Evolutionary conservation across 1,284 basidiomycete species (phyloP).

Genomic region (Apiotrichum veenhuisii): DNA sequence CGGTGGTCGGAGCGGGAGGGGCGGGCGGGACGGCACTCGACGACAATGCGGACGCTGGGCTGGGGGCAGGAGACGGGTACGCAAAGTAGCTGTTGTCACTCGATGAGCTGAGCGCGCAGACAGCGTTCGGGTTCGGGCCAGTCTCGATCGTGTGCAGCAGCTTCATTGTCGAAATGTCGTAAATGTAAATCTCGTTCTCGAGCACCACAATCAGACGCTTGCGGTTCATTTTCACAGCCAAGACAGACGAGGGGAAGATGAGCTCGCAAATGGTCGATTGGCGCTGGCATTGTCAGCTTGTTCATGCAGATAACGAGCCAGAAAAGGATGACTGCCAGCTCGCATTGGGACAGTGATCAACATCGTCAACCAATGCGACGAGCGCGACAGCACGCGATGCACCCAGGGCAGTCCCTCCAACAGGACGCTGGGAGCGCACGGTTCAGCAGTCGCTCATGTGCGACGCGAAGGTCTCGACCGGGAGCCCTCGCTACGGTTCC

Average conservation of each 20-base stretch:
- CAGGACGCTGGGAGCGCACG: no score
- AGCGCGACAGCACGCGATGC: no score
- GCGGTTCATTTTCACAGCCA: slow-evolving; percentile 93
- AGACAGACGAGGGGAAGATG: slow-evolving; percentile 90
- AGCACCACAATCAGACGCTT: slow-evolving; percentile 94
- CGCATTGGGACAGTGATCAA: background rate
- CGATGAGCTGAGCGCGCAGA: slow-evolving; percentile 91
- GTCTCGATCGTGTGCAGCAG: slow-evolving; percentile 97
- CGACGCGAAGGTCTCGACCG: no score
- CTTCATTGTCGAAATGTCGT: slow-evolving; percentile 98
- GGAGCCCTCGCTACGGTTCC: no score
- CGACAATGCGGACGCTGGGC: slow-evolving; percentile 55
- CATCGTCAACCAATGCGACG: no score
- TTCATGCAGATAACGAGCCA: background rate
- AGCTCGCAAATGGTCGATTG: slow-evolving; percentile 99
- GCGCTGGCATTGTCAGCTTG: slow-evolving; percentile 56
- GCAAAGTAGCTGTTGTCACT: slow-evolving; percentile 94
- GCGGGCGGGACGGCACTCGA: slow-evolving; percentile 39
- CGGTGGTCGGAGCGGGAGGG: slow-evolving; percentile 56
- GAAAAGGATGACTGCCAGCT: background rate
- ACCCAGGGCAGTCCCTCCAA: no score
- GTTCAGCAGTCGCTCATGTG: no score
- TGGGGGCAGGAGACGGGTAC: slow-evolving; percentile 90
- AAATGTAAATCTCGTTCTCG: slow-evolving; percentile 95
- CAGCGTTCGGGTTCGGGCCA: slow-evolving; percentile 88